A percentile compares a stretch with the other conserved stretches of the same genome.
Evolutionary conservation across 2,329 filamentous ascomycete species (phyloP).

Genomic region (Akanthomyces uredinophilus): DNA sequence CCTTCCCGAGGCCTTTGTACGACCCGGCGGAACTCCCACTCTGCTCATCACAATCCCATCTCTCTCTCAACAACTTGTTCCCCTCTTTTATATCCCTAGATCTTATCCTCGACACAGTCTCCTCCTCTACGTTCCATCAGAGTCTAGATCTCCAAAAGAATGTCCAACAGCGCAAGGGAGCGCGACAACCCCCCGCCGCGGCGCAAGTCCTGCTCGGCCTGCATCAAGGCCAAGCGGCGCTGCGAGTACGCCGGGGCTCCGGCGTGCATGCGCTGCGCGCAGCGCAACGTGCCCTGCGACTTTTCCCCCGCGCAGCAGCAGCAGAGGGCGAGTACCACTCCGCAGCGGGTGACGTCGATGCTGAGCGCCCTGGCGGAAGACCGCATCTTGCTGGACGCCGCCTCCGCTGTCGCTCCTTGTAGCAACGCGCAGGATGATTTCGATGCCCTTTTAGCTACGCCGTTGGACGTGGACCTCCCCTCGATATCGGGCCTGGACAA

Average conservation of each 20-base stretch:
- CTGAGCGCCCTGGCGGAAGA: neutral
- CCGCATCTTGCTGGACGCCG: neutral
- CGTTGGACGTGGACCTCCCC: neutral
- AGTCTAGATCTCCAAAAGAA: neutral
- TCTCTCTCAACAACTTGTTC: neutral
- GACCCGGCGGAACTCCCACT: neutral
- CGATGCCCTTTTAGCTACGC: neutral
- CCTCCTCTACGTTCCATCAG: neutral
- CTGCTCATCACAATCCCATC: neutral
- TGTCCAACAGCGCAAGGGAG: slow-evolving; percentile 22
- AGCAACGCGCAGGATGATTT: neutral
- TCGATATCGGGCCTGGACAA: neutral
- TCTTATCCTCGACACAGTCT: no score
- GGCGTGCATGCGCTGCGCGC: slow-evolving; percentile 46
- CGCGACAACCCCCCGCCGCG: slow-evolving; percentile 41
- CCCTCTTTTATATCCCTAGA: neutral
- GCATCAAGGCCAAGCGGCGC: slow-evolving; percentile 52
- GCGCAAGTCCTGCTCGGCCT: slow-evolving; percentile 53
- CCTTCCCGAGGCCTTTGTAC: neutral
- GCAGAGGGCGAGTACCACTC: neutral
- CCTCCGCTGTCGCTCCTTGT: neutral
- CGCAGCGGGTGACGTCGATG: neutral
- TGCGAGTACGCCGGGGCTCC: slow-evolving; percentile 47
- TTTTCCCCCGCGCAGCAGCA: slow-evolving; percentile 27
- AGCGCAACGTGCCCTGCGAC: slow-evolving; percentile 42